Base-by-base conservation (phyloP, 2,329 filamentous ascomycete species). In the Teratosphaeria viscida region DNA sequence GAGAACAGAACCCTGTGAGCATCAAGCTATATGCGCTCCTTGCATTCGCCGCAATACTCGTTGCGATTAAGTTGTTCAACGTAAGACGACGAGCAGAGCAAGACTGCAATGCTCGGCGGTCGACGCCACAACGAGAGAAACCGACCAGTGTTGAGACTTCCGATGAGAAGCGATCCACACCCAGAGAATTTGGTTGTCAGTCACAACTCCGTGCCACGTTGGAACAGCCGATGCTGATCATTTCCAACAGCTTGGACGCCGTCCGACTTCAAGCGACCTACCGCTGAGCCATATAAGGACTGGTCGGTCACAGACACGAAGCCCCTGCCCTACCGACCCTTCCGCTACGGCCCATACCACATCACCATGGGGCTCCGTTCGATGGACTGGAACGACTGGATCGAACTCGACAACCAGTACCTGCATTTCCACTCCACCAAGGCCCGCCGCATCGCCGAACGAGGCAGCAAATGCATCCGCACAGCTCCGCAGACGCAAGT, bases 351-450 rank as follows among this genome's bases (percentile, higher is more conserved):
- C 0, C 88, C 88, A 7, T 90, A 91, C 72, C 82, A 88, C 68
- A 81, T 89, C 60, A 91, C 85, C 1, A 88, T 92, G 85, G 88
- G 89, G 0, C 78, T 92, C 2, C 81, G 88, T n/a, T 82, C 78
- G 8, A 81, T 89, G 75, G 78, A 83, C 35, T 85, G 83, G 73
- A 81, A 87, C 57, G 85, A 90, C 59, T 92, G 89, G 89, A 90
- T 92, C 68, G 88, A 95, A 73, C 81, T 95, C 29, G 90, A 95
- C 74, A 92, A 88, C 68, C 81, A 92, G 54, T 95, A 84, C 71
- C 80, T 85, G 0, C 82, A 82, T 57, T 95, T 80, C 70, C 89
- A 95, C 73, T 80, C 79, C 35, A 82, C 87, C 64, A 95, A 95
- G 73, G 79, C 81, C 1, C 75, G 76, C 14, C 83, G 90, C 0